Evolutionary conservation across 805 yeast species (phyloP), one percentile per base, ranked within the genome.

Genomic region (Teunomyces kruisii): DNA sequence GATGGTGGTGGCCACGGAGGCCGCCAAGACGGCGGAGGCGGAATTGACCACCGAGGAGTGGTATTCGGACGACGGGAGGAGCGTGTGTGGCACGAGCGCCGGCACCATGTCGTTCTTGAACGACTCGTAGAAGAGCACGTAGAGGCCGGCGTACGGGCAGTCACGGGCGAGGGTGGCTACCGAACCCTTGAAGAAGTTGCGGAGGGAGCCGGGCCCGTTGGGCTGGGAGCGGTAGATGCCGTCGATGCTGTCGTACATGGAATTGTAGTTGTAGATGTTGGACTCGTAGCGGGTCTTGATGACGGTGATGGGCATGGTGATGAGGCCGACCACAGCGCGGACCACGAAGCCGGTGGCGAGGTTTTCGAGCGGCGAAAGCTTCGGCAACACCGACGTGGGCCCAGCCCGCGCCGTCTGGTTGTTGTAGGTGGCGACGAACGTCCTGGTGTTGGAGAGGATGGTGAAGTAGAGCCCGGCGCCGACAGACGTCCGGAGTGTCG

Each of bases 111-210:
- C 73, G 58, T 90, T 90, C 43, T 72, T 72, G 54, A 83, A 74
- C 46, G 83, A 75, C 59, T 92, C 97, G 64, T 92, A 92, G 50
- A 90, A 78, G 30, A 90, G 66, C 24, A 94, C 89, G 57, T 94
- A 92, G 3, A 94, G 59, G 0, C 99, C 99, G 6, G 99, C 97
- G 62, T 94, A 88, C 0, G 99, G 99, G 17, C 96, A 95, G 66
- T 94, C 99, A 51, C 99, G 69, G 9, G 88, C 76, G 49, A 85
- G 76, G 0, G 99, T 94, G 2, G 95, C 96, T 1, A 86, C 81
- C 55, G 86, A 86, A 0, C 99, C 99, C 48, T 81, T 76, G 62
- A 90, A 90, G 59, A 92, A 90, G 12, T 96, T 95, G 15, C 64
- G 58, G 0, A 82, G 31, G 0, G 90, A 62, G 32, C 51, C 43